These are phyloP conservation scores for Isoetes engelmannii DNA, from an alignment of 83 land plant species.

Conservation along the genomic window DNA sequence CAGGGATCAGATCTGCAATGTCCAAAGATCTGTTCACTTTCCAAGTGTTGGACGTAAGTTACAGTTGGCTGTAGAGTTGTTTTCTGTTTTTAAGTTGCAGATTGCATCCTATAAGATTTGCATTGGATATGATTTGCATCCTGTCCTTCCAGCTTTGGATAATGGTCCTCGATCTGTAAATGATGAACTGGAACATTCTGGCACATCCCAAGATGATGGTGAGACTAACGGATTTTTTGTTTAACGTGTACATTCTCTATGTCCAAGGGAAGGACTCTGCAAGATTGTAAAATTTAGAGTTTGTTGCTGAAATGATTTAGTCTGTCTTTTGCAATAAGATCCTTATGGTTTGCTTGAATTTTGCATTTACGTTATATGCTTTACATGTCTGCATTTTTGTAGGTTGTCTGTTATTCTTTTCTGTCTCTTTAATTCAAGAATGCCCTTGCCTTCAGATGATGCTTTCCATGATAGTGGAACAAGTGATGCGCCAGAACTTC, in stretches of 20 bases:
- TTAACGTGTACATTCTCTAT: no score
- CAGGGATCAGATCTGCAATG: conserved; percentile 62
- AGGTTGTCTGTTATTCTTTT: conserved; percentile 1
- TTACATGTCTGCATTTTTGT: background rate
- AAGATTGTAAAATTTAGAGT: background rate
- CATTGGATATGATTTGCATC: background rate
- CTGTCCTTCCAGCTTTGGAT: conserved; percentile 24
- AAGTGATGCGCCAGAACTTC: conserved; percentile 47
- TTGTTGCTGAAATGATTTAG: background rate
- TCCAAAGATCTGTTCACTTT: conserved; percentile 57
- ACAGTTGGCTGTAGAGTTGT: background rate
- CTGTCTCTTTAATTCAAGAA: background rate
- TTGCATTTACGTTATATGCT: background rate
- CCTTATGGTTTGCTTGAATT: conserved; percentile 4
- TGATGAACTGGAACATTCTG: conserved; percentile 41
- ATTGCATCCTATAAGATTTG: background rate
- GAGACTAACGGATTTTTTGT: background rate
- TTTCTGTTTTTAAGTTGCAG: no score
- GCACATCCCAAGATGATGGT: conserved; percentile 46
- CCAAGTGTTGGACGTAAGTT: conserved; percentile 47
- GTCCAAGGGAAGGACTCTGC: no score
- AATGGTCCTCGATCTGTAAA: conserved; percentile 28
- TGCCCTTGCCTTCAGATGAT: conserved; percentile 32
- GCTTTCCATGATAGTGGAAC: conserved; percentile 32
- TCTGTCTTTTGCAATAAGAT: background rate